Base-by-base conservation (phyloP, 1,139 yeast genomes). In the Saccharomycopsis phalli region DNA sequence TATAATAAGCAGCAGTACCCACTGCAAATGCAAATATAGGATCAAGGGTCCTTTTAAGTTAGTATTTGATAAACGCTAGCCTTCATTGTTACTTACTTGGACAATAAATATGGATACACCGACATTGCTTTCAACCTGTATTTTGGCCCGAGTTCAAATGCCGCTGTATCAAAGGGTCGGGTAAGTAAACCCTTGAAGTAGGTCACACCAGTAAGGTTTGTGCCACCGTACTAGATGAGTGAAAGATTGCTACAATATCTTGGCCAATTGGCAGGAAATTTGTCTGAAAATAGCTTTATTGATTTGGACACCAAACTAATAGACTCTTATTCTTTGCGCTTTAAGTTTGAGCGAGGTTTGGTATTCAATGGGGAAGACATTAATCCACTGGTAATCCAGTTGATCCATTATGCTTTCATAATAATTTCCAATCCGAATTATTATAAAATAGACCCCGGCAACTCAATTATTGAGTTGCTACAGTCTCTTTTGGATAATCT, bases 1-100 rank as follows among this genome's bases (percentile, higher is more conserved):
- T 60, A 48, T 71, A 76, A 54, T 74, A 80, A 2, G 84, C 74
- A 4, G 69, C 59, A 0, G 67, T 64, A 0, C 88, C 88, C 3
- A 78, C 66, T 0, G 65, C 57, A 1, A 78, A 51, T 1, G 80
- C 86, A 47, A 76, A 66, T 2, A 76, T 21, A 2, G 86, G 84
- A 53, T 80, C 88, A 1, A 64, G 53, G 27, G 56, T 53, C 53
- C 67, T 59, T 3, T 16, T 18, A 18, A 3, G 16, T 14, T 13
- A 33, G 29, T 18, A 10, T 11, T 16, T 6, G 38, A 18, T 11
- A 2, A 72, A 71, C 2, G 70, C 68, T 11, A 13, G n/a, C 20
- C 4, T n/a, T 36, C 18, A 3, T 2, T 10, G 10, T 27, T 10
- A 18, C 18, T 16, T 8, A 13, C 20, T 36, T 4, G 2, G 21